Evolutionary conservation across 2,329 filamentous ascomycete species (phyloP).

Genomic region (Pseudodiploospora longispora): DNA sequence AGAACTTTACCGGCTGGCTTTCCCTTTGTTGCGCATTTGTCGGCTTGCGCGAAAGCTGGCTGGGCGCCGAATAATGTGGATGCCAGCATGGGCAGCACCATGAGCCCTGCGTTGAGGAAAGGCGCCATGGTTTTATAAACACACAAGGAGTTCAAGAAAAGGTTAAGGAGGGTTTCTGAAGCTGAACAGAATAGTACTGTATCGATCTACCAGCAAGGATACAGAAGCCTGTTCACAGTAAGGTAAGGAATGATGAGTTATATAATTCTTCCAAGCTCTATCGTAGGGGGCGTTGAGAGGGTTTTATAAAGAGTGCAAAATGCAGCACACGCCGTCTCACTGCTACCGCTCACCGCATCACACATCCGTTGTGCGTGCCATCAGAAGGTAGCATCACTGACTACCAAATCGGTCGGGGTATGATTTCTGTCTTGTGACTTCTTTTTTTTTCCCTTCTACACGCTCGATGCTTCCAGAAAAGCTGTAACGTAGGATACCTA

Average conservation of each 20-base stretch:
- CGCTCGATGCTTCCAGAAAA: too few relatives aligned
- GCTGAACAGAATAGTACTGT: background rate
- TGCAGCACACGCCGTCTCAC: background rate
- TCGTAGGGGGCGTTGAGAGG: background rate
- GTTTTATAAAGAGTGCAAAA: background rate
- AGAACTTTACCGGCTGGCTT: slow-evolving; percentile 25
- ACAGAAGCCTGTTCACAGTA: background rate
- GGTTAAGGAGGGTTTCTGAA: background rate
- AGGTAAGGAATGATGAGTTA: background rate
- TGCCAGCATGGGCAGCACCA: slow-evolving; percentile 9
- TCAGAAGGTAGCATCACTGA: background rate
- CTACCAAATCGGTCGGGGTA: background rate
- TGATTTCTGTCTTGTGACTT: too few relatives aligned
- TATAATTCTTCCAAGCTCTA: background rate
- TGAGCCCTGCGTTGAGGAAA: slow-evolving; percentile 11
- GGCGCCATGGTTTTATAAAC: slow-evolving; percentile 7
- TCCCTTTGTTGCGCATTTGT: slow-evolving; percentile 23
- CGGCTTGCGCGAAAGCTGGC: slow-evolving; percentile 10
- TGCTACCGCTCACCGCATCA: background rate
- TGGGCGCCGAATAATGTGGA: slow-evolving; percentile 8
- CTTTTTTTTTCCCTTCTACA: too few relatives aligned
- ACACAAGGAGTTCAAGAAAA: background rate
- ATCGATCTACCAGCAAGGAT: background rate
- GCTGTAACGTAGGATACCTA: too few relatives aligned
- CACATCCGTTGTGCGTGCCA: background rate